Percentiles rank a stretch among this genome's conserved stretches.
Evolutionary conservation across 2,329 filamentous ascomycete genomes (phyloP).

Genomic region (Rhynchosporium secalis): DNA sequence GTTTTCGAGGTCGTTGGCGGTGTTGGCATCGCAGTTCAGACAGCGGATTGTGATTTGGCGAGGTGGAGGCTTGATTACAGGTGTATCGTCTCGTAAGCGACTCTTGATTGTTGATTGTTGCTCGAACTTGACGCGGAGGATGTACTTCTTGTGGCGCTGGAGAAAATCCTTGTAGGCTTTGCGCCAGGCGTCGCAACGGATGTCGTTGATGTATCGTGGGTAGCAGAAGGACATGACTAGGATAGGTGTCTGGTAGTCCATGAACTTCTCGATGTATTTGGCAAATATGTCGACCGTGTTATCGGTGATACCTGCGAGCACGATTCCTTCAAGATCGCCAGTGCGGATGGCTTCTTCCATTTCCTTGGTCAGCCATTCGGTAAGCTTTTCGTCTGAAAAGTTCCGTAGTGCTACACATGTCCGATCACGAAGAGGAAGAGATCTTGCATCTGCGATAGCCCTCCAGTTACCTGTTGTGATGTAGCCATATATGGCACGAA

Average conservation of each 20-base stretch:
- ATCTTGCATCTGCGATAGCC: constrained; percentile 69
- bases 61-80: constrained; percentile 63
- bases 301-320: constrained; percentile 76
- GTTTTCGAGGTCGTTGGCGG: constrained; percentile 44
- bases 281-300: constrained; percentile 73
- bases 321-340: constrained; percentile 75
- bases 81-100: constrained; percentile 59
- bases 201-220: constrained; percentile 75
- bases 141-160: constrained; percentile 71
- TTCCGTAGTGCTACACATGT: constrained; percentile 71
- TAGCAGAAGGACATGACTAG: constrained; percentile 72
- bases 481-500: constrained; percentile 76
- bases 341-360: constrained; percentile 59
- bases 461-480: constrained; percentile 78
- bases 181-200: constrained; percentile 74
- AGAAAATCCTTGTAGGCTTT: constrained; percentile 69
- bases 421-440: constrained; percentile 73
- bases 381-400: constrained; percentile 61
- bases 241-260: constrained; percentile 77
- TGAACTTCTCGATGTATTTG: constrained; percentile 71
- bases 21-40: constrained; percentile 70
- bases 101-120: constrained; percentile 73
- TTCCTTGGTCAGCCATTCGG: constrained; percentile 67
- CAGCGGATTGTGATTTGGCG: constrained; percentile 75
- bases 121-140: constrained; percentile 74